A percentile compares a stretch with the other conserved stretches of the same genome.
Evolutionary conservation across 2,329 filamentous ascomycete species (phyloP).

Genomic region (Endocalyx cinctus): DNA sequence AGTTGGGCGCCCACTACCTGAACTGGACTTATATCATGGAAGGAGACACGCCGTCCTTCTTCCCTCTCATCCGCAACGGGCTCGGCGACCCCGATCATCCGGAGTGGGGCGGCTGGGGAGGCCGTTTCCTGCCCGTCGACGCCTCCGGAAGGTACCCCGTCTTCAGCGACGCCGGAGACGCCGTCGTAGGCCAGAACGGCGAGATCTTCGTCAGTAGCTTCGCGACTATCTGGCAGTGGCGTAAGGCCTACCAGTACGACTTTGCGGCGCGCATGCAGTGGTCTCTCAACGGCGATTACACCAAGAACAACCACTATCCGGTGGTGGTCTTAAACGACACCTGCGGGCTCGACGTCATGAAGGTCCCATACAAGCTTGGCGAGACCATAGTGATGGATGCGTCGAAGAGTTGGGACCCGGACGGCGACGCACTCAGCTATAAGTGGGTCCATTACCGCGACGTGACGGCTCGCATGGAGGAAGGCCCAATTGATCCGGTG

Average conservation of each 20-base stretch:
- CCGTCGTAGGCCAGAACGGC: conserved; percentile 9
- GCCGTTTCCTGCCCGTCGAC: conserved; percentile 19
- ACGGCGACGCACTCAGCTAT: conserved; percentile 32
- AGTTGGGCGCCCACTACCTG: conserved; percentile 33
- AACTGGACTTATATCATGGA: conserved; percentile 42
- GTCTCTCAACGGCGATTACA: conserved; percentile 12
- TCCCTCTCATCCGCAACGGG: conserved; percentile 41
- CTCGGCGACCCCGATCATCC: conserved; percentile 36
- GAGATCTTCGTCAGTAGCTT: conserved; percentile 5
- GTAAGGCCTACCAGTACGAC: conserved; percentile 18
- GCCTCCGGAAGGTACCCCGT: conserved; percentile 2
- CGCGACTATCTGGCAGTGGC: conserved; percentile 18
- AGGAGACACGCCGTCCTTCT: conserved; percentile 38
- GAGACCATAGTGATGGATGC: conserved; percentile 34
- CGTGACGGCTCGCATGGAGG: conserved; percentile 6
- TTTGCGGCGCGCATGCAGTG: conserved; percentile 20
- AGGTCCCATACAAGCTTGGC: conserved; percentile 29
- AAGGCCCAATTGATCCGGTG: conserved; percentile 5
- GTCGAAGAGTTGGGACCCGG: conserved; percentile 35
- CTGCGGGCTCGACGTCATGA: conserved; percentile 29
- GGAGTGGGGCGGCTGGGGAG: conserved; percentile 40
- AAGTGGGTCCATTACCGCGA: conserved; percentile 40
- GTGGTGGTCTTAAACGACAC: conserved; percentile 35
- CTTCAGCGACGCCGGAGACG: conserved; percentile 10
- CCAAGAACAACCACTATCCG: conserved; percentile 37